phyloP scores from a whole-genome alignment of 116 monocot genomes.

The Papilionanthe hybrid region DNA sequence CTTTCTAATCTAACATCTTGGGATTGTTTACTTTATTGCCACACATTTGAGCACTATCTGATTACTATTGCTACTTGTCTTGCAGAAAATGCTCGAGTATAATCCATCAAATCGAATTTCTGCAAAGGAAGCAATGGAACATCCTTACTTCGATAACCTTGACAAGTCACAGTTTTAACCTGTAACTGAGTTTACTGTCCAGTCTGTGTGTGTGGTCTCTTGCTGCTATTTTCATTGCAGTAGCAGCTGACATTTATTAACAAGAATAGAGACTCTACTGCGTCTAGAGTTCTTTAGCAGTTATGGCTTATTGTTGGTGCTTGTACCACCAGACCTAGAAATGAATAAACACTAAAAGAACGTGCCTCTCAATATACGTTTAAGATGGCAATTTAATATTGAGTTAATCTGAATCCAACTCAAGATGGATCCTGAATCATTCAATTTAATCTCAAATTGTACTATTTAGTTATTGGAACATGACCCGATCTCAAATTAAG shows the following conservation, averaged over 20 bases:
- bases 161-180: constrained; percentile 80
- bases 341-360: too few relatives aligned
- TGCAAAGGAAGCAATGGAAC: constrained; percentile 68
- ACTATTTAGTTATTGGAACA: too few relatives aligned
- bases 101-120: constrained; percentile 62
- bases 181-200: not conserved
- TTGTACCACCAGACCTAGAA: too few relatives aligned
- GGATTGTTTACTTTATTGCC: too few relatives aligned
- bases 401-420: too few relatives aligned
- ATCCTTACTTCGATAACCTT: constrained; percentile 69
- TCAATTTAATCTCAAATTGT: too few relatives aligned
- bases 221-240: not conserved
- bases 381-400: too few relatives aligned
- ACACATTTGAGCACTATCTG: too few relatives aligned
- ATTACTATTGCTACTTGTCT: not conserved
- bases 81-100: constrained; percentile 76
- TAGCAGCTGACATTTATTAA: not conserved
- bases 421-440: too few relatives aligned
- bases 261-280: not conserved
- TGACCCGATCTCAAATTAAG: too few relatives aligned
- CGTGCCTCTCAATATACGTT: too few relatives aligned
- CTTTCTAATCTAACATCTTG: too few relatives aligned
- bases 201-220: not conserved
- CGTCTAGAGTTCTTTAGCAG: not conserved
- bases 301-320: not conserved